Conservation (phyloP, 2,329 filamentous ascomycete genomes). For the Sphaceloma murrayae region DNA sequence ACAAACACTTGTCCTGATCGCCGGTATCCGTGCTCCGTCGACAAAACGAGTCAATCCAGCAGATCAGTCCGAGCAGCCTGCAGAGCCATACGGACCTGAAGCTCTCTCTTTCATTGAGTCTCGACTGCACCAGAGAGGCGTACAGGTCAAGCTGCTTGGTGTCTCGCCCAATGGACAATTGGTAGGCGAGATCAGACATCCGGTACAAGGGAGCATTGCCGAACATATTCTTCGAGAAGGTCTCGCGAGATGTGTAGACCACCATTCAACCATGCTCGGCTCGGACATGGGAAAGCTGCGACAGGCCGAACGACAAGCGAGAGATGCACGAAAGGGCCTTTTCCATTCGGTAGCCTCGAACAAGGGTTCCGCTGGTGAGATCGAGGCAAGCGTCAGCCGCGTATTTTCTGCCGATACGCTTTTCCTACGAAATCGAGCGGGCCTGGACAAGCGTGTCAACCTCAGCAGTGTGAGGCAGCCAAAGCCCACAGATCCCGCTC, state of each 20-base stretch:
- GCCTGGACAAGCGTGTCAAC: constrained; percentile 79
- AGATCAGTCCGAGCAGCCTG: constrained; percentile 70
- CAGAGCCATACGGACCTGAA: constrained; percentile 83
- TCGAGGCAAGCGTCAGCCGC: constrained; percentile 75
- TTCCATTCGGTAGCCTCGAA: constrained; percentile 69
- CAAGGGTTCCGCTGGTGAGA: constrained; percentile 52
- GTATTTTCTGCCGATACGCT: constrained; percentile 84
- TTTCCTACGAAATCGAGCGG: constrained; percentile 73
- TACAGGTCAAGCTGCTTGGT: constrained; percentile 74
- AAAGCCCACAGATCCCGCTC: constrained; percentile 76
- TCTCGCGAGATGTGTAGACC: constrained; percentile 85
- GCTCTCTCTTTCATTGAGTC: constrained; percentile 79
- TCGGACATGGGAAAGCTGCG: constrained; percentile 77
- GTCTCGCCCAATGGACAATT: constrained; percentile 83
- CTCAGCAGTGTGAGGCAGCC: constrained; percentile 89
- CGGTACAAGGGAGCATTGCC: constrained; percentile 70
- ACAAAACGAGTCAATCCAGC: constrained; percentile 74
- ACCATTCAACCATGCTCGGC: constrained; percentile 87
- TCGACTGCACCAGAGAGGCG: constrained; percentile 73
- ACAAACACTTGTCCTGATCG: constrained; percentile 79
- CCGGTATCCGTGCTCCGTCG: constrained; percentile 80
- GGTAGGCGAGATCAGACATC: constrained; percentile 79
- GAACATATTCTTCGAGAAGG: constrained; percentile 83
- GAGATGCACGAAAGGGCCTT: constrained; percentile 63
- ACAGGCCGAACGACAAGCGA: constrained; percentile 77